Conservation (phyloP, 202 grass and related monocot species). For the Brachypodium distachyon region DNA sequence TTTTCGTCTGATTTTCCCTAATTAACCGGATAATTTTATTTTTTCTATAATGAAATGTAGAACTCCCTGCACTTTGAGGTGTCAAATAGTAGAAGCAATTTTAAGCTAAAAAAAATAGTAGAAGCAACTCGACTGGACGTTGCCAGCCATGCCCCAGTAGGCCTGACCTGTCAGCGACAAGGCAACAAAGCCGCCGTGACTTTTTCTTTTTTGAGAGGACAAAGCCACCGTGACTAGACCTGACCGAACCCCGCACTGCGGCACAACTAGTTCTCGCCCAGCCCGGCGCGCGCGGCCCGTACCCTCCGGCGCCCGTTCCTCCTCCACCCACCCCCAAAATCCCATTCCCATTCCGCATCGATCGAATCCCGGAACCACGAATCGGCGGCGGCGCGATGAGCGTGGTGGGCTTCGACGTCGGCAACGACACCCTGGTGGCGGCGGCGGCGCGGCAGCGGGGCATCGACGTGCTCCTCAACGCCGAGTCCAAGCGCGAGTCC, state of each 20-base stretch:
- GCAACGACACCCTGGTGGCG: constrained; percentile 90
- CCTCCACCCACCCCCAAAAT: constrained; percentile 7
- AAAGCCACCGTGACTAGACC: no score
- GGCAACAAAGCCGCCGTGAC: background rate
- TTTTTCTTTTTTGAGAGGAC: no score
- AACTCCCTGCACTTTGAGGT: no score
- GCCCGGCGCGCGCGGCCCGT: constrained; percentile 27
- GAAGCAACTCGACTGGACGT: no score
- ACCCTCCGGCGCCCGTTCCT: constrained; percentile 11
- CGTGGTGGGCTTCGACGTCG: constrained; percentile 89
- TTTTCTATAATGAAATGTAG: no score
- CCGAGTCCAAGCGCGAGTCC: constrained; percentile 87
- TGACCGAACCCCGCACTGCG: background rate
- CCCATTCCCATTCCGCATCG: constrained; percentile 1
- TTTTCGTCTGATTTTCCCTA: no score
- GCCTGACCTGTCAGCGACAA: constrained; percentile 10
- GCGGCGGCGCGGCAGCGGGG: constrained; percentile 64
- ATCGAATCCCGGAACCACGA: constrained; percentile 10
- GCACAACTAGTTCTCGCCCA: no score
- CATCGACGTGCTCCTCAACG: constrained; percentile 90
- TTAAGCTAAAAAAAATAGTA: no score
- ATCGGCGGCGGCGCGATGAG: constrained; percentile 28
- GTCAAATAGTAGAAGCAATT: no score
- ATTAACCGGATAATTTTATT: no score
- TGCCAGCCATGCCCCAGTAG: background rate